phyloP scores from a whole-genome alignment of 148 eudicot genomes.

The Camellia japonica region DNA sequence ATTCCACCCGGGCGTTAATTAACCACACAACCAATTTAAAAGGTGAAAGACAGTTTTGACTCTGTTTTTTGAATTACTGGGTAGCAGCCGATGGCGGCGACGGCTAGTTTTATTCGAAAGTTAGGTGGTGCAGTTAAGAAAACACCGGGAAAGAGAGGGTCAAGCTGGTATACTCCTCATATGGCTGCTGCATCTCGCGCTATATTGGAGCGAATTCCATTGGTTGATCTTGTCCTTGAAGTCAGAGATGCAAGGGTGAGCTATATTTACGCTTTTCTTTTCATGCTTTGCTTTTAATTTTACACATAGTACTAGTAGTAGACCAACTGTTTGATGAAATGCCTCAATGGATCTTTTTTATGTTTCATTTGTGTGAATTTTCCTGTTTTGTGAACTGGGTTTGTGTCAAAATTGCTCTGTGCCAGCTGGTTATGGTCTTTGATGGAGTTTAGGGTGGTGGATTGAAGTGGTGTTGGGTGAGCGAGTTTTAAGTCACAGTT shows the following conservation, averaged over 20 bases:
- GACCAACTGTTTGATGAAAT: constrained; percentile 42
- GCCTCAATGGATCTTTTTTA: constrained; percentile 20
- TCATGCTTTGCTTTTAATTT: background rate
- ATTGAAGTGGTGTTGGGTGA: too few relatives aligned
- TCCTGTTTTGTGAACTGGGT: background rate
- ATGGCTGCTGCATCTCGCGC: constrained; percentile 87
- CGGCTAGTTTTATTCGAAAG: constrained; percentile 25
- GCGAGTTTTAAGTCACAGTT: too few relatives aligned
- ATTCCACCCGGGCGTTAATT: too few relatives aligned
- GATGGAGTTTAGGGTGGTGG: background rate
- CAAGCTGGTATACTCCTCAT: constrained; percentile 72
- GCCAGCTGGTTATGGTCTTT: background rate
- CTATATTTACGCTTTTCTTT: background rate
- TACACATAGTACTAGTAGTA: background rate
- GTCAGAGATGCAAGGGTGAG: constrained; percentile 87
- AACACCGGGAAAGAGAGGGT: constrained; percentile 35
- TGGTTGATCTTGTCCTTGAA: constrained; percentile 72
- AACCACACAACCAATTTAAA: background rate
- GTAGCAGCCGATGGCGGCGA: constrained; percentile 19
- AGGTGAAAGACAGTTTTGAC: background rate
- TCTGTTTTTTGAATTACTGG: background rate
- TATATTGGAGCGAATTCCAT: constrained; percentile 55
- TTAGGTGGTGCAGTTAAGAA: constrained; percentile 47
- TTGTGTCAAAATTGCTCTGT: background rate
- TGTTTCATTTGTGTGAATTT: background rate